Percentiles rank a stretch among this genome's conserved stretches.
phyloP scores from a whole-genome alignment of 1,284 basidiomycete genomes.

The Naganishia cerealis region DNA sequence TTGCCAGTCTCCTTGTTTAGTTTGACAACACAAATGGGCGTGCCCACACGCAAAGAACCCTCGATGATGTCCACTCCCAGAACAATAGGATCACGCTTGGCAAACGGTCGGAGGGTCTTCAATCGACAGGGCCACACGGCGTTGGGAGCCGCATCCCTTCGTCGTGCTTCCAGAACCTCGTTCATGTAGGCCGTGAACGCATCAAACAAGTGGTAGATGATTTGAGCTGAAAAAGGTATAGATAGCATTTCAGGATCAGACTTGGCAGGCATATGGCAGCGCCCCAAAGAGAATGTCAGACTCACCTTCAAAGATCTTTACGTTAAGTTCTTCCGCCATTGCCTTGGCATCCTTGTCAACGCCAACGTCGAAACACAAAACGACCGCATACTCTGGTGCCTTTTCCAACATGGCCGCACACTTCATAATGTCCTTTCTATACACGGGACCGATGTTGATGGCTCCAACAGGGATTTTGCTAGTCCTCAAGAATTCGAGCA shows the following conservation, averaged over 20 bases:
- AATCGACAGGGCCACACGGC: conserved; percentile 97
- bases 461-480: conserved; percentile 97
- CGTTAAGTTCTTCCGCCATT: conserved; percentile 88
- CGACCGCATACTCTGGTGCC: conserved; percentile 90
- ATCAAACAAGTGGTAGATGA: conserved; percentile 99
- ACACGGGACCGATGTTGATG: conserved; percentile 97
- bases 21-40: conserved; percentile 92
- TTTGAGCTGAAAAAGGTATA: conserved; percentile 67
- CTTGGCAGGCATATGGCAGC: background rate
- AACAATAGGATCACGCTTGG: conserved; percentile 96
- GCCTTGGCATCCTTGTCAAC: conserved; percentile 84
- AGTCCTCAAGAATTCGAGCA: conserved; percentile 90
- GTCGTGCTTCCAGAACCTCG: conserved; percentile 89
- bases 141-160: conserved; percentile 84
- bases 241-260: background rate
- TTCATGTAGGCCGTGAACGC: conserved; percentile 95
- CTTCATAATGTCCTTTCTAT: conserved; percentile 94
- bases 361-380: conserved; percentile 94
- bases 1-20: conserved; percentile 75
- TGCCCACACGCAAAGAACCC: conserved; percentile 87
- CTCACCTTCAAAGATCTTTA: conserved; percentile 87
- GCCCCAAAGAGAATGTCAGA: background rate
- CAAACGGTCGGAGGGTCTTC: conserved; percentile 87
- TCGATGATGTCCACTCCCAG: conserved; percentile 96
- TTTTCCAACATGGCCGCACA: conserved; percentile 92